phyloP scores from a whole-genome alignment of 1,139 yeast species.

The Blastobotrys aristatus region DNA sequence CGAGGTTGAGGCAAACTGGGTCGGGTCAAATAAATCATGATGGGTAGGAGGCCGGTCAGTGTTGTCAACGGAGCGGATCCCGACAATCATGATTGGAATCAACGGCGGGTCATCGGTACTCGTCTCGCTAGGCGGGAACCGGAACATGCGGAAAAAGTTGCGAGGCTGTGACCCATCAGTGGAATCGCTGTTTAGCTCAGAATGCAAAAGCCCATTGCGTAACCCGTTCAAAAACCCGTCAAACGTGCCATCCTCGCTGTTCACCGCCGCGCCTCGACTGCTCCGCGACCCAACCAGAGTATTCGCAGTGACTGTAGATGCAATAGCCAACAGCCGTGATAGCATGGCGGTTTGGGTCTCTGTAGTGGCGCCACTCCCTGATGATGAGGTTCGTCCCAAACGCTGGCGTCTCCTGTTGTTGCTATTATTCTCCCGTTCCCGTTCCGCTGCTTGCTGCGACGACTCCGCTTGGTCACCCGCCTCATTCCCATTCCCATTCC shows the following conservation, averaged over 20 bases:
- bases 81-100: conserved; percentile 54
- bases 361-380: conserved; percentile 10
- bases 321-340: conserved; percentile 42
- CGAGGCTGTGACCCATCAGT: conserved; percentile 15
- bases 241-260: conserved; percentile 26
- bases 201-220: conserved; percentile 31
- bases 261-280: conserved; percentile 21
- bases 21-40: background rate
- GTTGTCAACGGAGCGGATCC: conserved; percentile 43
- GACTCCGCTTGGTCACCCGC: background rate
- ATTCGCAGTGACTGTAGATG: conserved; percentile 44
- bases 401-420: background rate
- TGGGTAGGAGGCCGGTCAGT: conserved; percentile 3
- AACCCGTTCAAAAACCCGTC: conserved; percentile 25
- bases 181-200: conserved; percentile 31
- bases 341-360: conserved; percentile 42
- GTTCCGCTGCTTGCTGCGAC: background rate
- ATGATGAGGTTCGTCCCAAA: background rate
- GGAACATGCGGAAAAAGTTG: conserved; percentile 50
- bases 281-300: conserved; percentile 37
- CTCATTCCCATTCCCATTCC: too few relatives aligned
- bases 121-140: conserved; percentile 38
- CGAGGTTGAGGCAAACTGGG: background rate
- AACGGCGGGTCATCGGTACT: conserved; percentile 22
- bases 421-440: background rate